These are phyloP conservation scores for Grosmannia penicillata DNA, from an alignment of 2,329 filamentous ascomycete species.

Conservation along the genomic window DNA sequence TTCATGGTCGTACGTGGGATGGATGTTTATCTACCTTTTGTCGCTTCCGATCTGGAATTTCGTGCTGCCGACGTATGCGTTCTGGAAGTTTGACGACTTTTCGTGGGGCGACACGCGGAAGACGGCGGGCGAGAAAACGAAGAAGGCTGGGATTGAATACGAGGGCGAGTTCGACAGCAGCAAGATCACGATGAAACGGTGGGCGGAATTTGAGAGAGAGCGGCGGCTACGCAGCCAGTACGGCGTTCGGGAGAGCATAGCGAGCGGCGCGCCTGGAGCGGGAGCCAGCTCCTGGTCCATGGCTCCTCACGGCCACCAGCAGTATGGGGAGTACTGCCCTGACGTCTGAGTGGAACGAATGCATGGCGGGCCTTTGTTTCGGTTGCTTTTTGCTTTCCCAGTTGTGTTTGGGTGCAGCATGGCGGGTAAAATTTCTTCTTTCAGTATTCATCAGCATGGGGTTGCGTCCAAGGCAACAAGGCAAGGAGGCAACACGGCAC, in stretches of 20 bases:
- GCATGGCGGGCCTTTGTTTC: no score
- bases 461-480: no score
- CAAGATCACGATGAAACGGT: slow-evolving; percentile 99
- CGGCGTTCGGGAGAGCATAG: slow-evolving; percentile 36
- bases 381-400: neutral
- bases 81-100: slow-evolving; percentile 99
- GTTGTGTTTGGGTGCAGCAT: no score
- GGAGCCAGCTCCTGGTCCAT: slow-evolving; percentile 21
- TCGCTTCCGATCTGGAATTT: slow-evolving; percentile 98
- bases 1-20: slow-evolving; percentile 77
- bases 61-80: slow-evolving; percentile 81
- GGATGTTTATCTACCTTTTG: slow-evolving; percentile 93
- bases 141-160: slow-evolving; percentile 73
- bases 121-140: slow-evolving; percentile 77
- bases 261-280: slow-evolving; percentile 18
- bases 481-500: no score
- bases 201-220: slow-evolving; percentile 83
- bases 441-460: no score
- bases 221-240: slow-evolving; percentile 37
- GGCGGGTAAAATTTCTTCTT: no score
- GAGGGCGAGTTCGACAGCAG: slow-evolving; percentile 96
- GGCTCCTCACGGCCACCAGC: slow-evolving; percentile 24
- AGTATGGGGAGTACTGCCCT: slow-evolving; percentile 41
- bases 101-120: slow-evolving; percentile 97
- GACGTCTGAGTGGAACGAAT: slow-evolving; percentile 36